These are phyloP conservation scores for Ascochyta clinopodiicola DNA, from an alignment of 2,329 filamentous ascomycete genomes.

Conservation along the genomic window DNA sequence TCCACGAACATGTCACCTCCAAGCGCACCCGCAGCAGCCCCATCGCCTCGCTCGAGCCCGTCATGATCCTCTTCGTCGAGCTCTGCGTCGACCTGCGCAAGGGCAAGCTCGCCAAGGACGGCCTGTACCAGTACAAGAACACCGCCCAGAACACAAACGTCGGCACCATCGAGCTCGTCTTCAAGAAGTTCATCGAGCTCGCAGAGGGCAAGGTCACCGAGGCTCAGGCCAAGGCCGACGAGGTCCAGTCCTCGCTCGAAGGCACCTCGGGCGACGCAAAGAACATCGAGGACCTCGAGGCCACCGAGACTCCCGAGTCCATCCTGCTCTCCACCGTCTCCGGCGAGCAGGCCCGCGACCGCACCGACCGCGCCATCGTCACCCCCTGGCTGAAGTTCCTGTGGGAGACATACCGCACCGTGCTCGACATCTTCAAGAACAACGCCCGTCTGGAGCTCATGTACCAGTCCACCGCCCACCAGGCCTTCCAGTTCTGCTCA, in stretches of 20 bases:
- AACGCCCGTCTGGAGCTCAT: slow-evolving; percentile 96
- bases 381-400: slow-evolving; percentile 99
- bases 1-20: slow-evolving; percentile 99
- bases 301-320: slow-evolving; percentile 95
- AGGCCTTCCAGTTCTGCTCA: slow-evolving; percentile 98
- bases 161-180: slow-evolving; percentile 88
- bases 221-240: slow-evolving; percentile 93
- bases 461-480: slow-evolving; percentile 97
- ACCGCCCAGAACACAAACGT: slow-evolving; percentile 99
- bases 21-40: slow-evolving; percentile 98
- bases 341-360: slow-evolving; percentile 95
- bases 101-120: slow-evolving; percentile 98
- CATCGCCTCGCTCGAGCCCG: slow-evolving; percentile 93
- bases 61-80: slow-evolving; percentile 97
- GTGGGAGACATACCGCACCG: slow-evolving; percentile 98
- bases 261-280: slow-evolving; percentile 69
- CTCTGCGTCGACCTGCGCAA: slow-evolving; percentile 97
- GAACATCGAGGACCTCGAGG: slow-evolving; percentile 93
- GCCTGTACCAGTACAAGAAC: slow-evolving; percentile 99
- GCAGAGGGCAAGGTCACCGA: slow-evolving; percentile 95
- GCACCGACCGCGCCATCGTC: slow-evolving; percentile 96
- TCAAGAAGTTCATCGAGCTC: slow-evolving; percentile 97
- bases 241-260: slow-evolving; percentile 88
- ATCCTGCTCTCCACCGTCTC: slow-evolving; percentile 98
- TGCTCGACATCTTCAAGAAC: slow-evolving; percentile 98